Conservation (phyloP, 805 yeast species). For the Blastobotrys terrestris region DNA sequence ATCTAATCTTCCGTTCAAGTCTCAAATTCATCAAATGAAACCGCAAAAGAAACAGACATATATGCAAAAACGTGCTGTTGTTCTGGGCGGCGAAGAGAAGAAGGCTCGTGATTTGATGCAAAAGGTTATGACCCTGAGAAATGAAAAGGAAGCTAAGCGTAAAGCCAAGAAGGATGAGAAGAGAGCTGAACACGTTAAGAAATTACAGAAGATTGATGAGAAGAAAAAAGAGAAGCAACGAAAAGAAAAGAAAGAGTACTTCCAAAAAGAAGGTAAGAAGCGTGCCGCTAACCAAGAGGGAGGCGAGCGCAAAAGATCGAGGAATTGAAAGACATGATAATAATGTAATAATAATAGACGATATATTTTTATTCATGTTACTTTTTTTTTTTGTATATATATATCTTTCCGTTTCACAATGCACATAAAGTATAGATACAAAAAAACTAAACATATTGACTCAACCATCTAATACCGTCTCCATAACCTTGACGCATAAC, state of each 20-base stretch:
- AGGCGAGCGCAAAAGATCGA: slow-evolving; percentile 8
- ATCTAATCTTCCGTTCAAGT: slow-evolving; percentile 78
- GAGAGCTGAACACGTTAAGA: slow-evolving; percentile 68
- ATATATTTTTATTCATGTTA: not conserved
- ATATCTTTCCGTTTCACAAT: not conserved
- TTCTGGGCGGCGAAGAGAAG: slow-evolving; percentile 87
- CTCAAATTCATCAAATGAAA: slow-evolving; percentile 83
- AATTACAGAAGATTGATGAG: slow-evolving; percentile 68
- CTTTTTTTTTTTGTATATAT: not conserved
- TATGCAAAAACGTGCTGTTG: slow-evolving; percentile 87
- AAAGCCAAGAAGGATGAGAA: slow-evolving; percentile 66
- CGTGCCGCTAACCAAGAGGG: slow-evolving; percentile 25
- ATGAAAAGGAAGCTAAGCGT: slow-evolving; percentile 77
- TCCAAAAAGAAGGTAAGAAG: slow-evolving; percentile 42
- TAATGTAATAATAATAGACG: not conserved
- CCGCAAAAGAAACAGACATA: slow-evolving; percentile 77
- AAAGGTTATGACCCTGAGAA: slow-evolving; percentile 76
- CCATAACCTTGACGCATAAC: slow-evolving; percentile 99
- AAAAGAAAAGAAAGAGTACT: slow-evolving; percentile 82
- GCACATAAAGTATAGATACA: too few relatives aligned
- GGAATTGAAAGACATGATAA: not conserved
- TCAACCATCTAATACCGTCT: slow-evolving; percentile 97
- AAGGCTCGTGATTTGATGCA: slow-evolving; percentile 85
- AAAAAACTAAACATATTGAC: slow-evolving; percentile 70
- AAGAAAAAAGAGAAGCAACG: slow-evolving; percentile 65